Conservation (phyloP, 139 green algal species). For the Chlamydomonas sp. region DNA sequence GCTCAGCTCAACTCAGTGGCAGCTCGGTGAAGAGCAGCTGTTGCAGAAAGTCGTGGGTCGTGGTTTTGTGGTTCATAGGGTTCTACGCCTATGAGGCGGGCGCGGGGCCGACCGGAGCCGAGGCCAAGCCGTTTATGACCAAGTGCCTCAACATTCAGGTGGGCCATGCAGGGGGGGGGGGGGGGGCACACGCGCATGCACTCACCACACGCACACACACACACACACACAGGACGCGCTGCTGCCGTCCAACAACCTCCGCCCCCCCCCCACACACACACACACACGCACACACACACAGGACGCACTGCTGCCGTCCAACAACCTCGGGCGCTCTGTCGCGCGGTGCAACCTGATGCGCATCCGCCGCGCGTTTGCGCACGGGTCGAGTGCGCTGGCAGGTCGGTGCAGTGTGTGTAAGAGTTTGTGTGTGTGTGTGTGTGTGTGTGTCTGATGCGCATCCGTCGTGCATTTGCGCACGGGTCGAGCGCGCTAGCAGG, state of each 20-base stretch:
- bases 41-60: background rate
- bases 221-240: no score
- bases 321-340: slow-evolving; percentile 92
- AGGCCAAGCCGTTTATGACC: slow-evolving; percentile 17
- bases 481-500: background rate
- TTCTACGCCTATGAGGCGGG: no score
- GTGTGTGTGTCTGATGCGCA: background rate
- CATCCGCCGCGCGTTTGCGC: slow-evolving; percentile 67
- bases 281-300: slow-evolving; percentile 97
- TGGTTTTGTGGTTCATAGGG: no score
- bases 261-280: no score
- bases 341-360: slow-evolving; percentile 65
- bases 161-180: no score
- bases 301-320: slow-evolving; percentile 86
- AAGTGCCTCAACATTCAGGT: slow-evolving; percentile 19
- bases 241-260: no score
- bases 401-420: slow-evolving; percentile 27
- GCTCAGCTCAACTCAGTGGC: background rate
- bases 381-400: slow-evolving; percentile 47
- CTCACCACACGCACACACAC: no score
- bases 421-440: slow-evolving; percentile 13
- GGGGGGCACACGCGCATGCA: no score
- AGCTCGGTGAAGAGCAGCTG: background rate
- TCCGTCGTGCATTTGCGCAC: background rate
- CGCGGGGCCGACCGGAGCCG: no score